Base-by-base conservation (phyloP, 106 monocot species). In the Apostasia ramifera region DNA sequence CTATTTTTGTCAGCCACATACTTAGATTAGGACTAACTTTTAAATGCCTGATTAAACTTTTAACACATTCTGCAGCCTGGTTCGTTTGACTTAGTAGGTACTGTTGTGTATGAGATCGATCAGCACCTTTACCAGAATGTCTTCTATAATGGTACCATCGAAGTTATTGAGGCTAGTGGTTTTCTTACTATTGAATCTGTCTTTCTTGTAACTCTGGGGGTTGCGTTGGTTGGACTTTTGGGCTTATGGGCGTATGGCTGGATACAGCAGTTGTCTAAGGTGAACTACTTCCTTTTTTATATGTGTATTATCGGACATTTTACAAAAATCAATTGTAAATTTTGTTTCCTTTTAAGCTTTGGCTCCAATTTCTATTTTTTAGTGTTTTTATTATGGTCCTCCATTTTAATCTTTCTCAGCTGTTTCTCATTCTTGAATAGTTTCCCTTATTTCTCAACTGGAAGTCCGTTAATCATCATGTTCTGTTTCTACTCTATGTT, bases 101-200 rank as follows among this genome's bases (percentile, higher is more conserved):
- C 78, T 55, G 87, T 98, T 58, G 56, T 98, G 42, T 98, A 98
- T 69, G 93, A 99, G 80, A 88, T 99, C 51, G 93, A 99, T 55
- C 83, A 99, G 61, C 87, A 93, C 14, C 93, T 88, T 42, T 93
- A 90, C 67, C 81, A 85, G 75, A 87, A 40, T 66, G 80, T 85
- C 11, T 99, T 99, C 50, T 99, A 93, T 66, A 99, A 99, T 77
- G 87, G 93, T 70, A 85, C 98, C 15, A 76, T 99, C 59, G 98
- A 99, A 75, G 90, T 99, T 77, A 81, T 93, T 70, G 98, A 99
- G 71, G 89, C 90, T 72, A 93, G 98, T 56, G 83, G 90, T 7
- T 82, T 93, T 65, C 70, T 99, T 39, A 93, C 82, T 51, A 72
- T 92, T 58, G 98, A 99, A 52, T 93, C 93, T 72, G 80, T 93